Evolutionary conservation across 2,329 filamentous ascomycete species (phyloP), one percentile per base, ranked within the genome.

Genomic region (Aspergillus sp.): DNA sequence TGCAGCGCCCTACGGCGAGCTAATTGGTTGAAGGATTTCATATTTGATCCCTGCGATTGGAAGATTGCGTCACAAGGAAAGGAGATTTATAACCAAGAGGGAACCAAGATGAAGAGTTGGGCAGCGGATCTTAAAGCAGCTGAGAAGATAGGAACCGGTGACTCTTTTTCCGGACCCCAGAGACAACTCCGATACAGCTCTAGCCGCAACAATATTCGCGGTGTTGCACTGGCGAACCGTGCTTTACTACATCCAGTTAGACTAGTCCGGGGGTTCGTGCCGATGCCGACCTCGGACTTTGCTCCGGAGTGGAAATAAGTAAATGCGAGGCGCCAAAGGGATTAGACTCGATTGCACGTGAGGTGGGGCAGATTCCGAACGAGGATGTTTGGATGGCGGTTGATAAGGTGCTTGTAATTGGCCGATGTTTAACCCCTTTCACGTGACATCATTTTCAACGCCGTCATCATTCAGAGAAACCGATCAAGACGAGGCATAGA

Each of bases 11-110:
- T 57, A 39, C 49, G 58, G 52, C 61, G 58, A 47, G 60, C 54
- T 40, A 67, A 59, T 60, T 64, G 64, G 46, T 58, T 61, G 48
- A 65, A 49, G 9, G 60, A 58, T 40, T 58, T 65, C 65, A 68
- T 68, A 39, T 36, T 44, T 52, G 42, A n/a, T n/a, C 31, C n/a
- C 31, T 19, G 19, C 19, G 19, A 19, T 19, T 19, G 19, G 19
- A 19, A 19, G 19, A 19, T 19, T 19, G 19, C 19, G 19, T 19
- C 19, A 19, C 19, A 19, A 19, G 19, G 19, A 19, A 4, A 19
- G 19, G 19, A 19, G 19, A 19, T 19, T 19, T 19, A 19, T 19
- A 19, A 19, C 19, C 19, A 19, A 19, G 19, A 19, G 19, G 4
- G 19, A 4, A 19, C 19, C 19, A 19, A 19, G 19, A 19, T 19